Percentiles rank a stretch among this genome's conserved stretches.
phyloP scores from a whole-genome alignment of 2,329 filamentous ascomycete genomes.

The Pseudogymnoascus sp. region DNA sequence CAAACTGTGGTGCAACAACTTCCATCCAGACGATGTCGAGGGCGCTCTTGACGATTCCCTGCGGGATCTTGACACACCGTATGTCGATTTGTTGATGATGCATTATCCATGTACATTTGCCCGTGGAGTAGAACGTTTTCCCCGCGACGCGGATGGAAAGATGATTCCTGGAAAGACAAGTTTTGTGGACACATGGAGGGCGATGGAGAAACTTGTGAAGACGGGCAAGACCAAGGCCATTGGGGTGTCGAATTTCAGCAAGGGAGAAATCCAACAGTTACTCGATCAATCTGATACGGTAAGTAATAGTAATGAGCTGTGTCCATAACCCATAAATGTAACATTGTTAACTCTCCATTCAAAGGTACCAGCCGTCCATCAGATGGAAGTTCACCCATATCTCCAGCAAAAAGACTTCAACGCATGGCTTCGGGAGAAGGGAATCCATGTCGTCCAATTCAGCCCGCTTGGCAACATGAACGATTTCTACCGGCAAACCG shows the following conservation, averaged over 20 bases:
- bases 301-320: background rate
- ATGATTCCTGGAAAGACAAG: conserved; percentile 19
- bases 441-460: conserved; percentile 29
- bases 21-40: conserved; percentile 24
- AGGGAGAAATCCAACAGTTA: background rate
- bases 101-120: conserved; percentile 38
- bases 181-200: conserved; percentile 27
- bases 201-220: conserved; percentile 24
- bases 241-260: conserved; percentile 27
- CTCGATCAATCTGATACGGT: background rate
- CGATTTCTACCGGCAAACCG: conserved; percentile 25
- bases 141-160: conserved; percentile 15
- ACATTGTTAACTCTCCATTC: background rate
- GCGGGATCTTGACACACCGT: conserved; percentile 21
- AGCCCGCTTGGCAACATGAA: conserved; percentile 30
- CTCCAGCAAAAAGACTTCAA: conserved; percentile 21
- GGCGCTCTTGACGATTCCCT: conserved; percentile 26
- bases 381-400: conserved; percentile 24
- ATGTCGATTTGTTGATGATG: conserved; percentile 36
- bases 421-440: conserved; percentile 20
- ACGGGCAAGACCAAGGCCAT: conserved; percentile 20
- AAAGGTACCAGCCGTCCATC: conserved; percentile 20
- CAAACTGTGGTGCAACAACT: conserved; percentile 31
- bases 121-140: conserved; percentile 13
- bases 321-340: background rate